Conservation (phyloP, 1,284 basidiomycete species). For the Abortiporus biennis region DNA sequence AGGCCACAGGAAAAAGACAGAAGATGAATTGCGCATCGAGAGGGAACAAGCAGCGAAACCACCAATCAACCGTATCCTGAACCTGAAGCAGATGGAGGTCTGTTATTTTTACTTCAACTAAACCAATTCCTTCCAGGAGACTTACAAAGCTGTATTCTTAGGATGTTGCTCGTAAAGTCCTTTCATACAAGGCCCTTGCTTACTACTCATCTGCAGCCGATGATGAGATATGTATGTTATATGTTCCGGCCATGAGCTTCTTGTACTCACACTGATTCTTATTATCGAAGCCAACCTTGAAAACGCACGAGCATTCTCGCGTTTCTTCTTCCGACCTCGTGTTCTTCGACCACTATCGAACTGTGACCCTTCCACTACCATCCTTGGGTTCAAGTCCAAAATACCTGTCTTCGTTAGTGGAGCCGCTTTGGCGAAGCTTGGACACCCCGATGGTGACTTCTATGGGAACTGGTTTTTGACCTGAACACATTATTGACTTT, state of each 20-base stretch:
- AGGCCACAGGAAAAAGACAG: constrained; percentile 45
- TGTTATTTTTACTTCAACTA: constrained; percentile 9
- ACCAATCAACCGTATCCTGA: constrained; percentile 62
- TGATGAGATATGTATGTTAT: constrained; percentile 67
- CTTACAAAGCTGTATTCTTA: neutral
- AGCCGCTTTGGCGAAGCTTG: constrained; percentile 85
- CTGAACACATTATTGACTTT: constrained; percentile 1
- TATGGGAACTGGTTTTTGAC: neutral
- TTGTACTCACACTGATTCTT: constrained; percentile 4
- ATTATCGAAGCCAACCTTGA: constrained; percentile 44
- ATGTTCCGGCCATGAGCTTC: constrained; percentile 6
- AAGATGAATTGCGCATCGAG: constrained; percentile 68
- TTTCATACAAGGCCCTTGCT: constrained; percentile 69
- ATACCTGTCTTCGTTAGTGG: constrained; percentile 84
- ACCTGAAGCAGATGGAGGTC: constrained; percentile 75
- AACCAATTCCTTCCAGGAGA: neutral
- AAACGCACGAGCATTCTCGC: constrained; percentile 70
- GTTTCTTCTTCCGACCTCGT: constrained; percentile 80
- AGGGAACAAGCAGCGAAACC: constrained; percentile 55
- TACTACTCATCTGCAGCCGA: constrained; percentile 84
- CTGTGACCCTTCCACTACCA: constrained; percentile 71
- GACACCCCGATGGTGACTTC: constrained; percentile 69
- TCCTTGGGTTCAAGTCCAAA: constrained; percentile 69
- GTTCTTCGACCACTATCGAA: constrained; percentile 67
- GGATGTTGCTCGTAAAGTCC: constrained; percentile 37